phyloP scores from a whole-genome alignment of 2,329 filamentous ascomycete species.

The Fusarium sublunatum region DNA sequence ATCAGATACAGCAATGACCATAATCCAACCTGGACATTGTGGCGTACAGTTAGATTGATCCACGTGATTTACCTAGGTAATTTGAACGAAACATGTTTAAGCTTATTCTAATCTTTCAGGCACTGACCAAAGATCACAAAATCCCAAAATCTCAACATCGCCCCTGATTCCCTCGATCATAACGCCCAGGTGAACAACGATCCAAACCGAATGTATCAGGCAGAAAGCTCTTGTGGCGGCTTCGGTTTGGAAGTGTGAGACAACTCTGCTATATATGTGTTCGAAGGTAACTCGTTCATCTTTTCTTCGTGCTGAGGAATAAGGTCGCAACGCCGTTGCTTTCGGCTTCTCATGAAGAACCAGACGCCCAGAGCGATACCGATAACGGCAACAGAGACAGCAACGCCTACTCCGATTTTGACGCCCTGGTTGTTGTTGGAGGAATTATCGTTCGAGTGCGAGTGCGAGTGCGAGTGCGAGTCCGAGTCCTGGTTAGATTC shows the following conservation, averaged over 20 bases:
- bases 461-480: not conserved
- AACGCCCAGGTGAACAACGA: not conserved
- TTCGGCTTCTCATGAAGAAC: conserved; percentile 9
- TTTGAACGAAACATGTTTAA: no score
- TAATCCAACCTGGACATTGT: no score
- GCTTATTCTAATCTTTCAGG: not conserved
- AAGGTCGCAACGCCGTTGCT: not conserved
- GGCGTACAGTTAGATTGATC: no score
- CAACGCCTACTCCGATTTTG: conserved; percentile 27
- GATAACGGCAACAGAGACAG: conserved; percentile 12
- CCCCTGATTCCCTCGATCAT: not conserved
- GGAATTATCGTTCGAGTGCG: not conserved
- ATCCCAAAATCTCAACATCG: not conserved
- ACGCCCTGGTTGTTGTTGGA: not conserved
- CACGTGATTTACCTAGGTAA: no score
- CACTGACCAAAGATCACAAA: not conserved
- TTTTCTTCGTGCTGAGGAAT: not conserved
- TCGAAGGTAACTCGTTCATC: not conserved
- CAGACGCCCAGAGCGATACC: not conserved
- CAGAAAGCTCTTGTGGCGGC: not conserved
- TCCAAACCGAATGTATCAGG: not conserved
- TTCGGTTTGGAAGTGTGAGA: not conserved
- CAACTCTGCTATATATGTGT: not conserved
- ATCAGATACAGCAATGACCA: no score
- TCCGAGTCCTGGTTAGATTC: not conserved